phyloP scores from a whole-genome alignment of 139 green algal species.

The Micractinium sp. region DNA sequence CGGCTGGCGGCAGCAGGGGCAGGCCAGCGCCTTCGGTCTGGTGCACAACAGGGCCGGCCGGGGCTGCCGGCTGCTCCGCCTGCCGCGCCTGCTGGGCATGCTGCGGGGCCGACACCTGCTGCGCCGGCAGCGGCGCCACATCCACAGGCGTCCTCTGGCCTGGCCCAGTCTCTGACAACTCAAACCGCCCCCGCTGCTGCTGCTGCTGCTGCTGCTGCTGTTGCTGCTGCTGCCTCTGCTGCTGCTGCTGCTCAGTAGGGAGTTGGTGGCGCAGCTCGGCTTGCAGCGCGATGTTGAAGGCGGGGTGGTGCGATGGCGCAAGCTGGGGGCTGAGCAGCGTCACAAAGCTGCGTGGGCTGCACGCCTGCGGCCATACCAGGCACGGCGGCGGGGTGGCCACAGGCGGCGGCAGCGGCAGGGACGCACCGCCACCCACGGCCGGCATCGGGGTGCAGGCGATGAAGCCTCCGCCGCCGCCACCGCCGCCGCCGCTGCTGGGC shows the following conservation, averaged over 20 bases:
- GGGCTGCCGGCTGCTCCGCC: neutral
- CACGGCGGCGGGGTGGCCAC: neutral
- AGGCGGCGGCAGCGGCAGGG: neutral
- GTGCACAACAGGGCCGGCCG: neutral
- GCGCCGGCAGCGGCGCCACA: neutral
- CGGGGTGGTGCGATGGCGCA: neutral
- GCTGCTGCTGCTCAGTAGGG: neutral
- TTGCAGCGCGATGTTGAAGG: neutral
- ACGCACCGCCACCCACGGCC: neutral
- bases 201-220: neutral
- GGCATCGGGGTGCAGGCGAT: neutral
- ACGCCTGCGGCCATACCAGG: neutral
- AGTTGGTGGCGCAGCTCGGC: neutral
- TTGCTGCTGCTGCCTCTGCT: neutral
- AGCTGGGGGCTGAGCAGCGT: neutral
- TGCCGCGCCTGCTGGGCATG: neutral
- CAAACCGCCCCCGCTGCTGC: neutral
- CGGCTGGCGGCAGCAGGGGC: constrained; percentile 1
- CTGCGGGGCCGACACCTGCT: neutral
- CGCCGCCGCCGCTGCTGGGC: neutral
- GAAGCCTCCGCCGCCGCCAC: neutral
- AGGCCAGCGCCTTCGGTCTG: neutral
- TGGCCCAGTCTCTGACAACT: neutral
- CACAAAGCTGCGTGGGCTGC: neutral
- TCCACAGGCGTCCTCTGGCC: neutral